These are phyloP conservation scores for Austroboletus eburneus DNA, from an alignment of 768 basidiomycete genomes.

Conservation along the genomic window DNA sequence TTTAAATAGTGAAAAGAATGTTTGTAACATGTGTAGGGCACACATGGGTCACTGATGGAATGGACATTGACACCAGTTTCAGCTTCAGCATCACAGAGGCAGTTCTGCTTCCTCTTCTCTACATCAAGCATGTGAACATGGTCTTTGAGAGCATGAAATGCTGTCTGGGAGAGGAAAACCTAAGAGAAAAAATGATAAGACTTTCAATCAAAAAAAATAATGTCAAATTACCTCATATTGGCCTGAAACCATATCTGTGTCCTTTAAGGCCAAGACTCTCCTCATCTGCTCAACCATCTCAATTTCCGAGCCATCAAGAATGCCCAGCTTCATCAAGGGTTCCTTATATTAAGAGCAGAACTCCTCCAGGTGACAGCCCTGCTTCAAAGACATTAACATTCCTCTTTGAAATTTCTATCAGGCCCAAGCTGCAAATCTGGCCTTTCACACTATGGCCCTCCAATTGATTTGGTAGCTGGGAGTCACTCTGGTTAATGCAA, in stretches of 20 bases:
- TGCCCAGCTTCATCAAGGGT: constrained; percentile 53
- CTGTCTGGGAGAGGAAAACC: constrained; percentile 84
- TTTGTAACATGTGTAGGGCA: constrained; percentile 77
- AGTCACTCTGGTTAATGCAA: constrained; percentile 93
- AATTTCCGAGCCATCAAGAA: constrained; percentile 55
- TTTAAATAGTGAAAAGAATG: too few species aligned
- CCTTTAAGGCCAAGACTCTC: constrained; percentile 52
- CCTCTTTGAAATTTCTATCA: constrained; percentile 73
- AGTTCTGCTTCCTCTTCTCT: constrained; percentile 82
- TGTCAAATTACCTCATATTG: constrained; percentile 66
- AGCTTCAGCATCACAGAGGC: constrained; percentile 69
- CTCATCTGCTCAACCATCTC: constrained; percentile 60
- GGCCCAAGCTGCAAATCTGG: constrained; percentile 78
- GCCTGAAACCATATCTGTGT: constrained; percentile 77
- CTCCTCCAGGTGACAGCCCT: constrained; percentile 79
- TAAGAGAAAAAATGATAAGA: constrained; percentile 30
- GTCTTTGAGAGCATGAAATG: constrained; percentile 89
- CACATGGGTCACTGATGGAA: constrained; percentile 63
- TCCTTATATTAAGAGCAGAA: constrained; percentile 80
- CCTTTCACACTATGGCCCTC: constrained; percentile 91
- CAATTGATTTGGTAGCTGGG: constrained; percentile 89
- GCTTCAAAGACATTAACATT: constrained; percentile 72
- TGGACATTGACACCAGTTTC: constrained; percentile 63
- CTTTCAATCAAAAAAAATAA: not conserved
- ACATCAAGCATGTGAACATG: constrained; percentile 75